A percentile compares a stretch with the other conserved stretches of the same genome.
These are phyloP conservation scores for Dacryopinax primogenitus DNA, from an alignment of 768 basidiomycete species.

Conservation along the genomic window DNA sequence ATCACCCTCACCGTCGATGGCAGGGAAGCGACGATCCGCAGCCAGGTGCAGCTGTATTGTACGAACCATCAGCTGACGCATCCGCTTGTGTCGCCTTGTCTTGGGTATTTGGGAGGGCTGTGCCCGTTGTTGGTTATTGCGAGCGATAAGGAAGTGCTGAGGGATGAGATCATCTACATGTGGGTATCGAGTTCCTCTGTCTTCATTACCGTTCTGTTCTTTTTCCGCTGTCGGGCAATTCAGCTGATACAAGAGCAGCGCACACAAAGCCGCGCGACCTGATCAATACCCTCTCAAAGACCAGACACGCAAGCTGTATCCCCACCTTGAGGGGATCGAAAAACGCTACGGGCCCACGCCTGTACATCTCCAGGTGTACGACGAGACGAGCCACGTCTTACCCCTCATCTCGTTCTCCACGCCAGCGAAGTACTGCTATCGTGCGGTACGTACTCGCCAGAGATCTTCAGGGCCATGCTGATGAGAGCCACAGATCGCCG, in stretches of 20 bases:
- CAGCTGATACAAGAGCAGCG: conserved; percentile 25
- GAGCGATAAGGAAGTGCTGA: conserved; percentile 78
- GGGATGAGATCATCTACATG: conserved; percentile 86
- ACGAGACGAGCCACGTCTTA: conserved; percentile 72
- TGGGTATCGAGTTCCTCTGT: conserved; percentile 17
- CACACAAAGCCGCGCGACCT: conserved; percentile 86
- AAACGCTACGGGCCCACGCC: conserved; percentile 40
- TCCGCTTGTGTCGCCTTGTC: conserved; percentile 63
- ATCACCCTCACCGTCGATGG: conserved; percentile 25
- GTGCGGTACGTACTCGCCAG: conserved; percentile 12
- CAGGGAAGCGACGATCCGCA: conserved; percentile 27
- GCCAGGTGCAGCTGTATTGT: conserved; percentile 78
- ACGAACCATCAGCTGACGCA: conserved; percentile 39
- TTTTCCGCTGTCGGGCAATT: not conserved
- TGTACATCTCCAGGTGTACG: conserved; percentile 88
- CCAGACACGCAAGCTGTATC: conserved; percentile 38
- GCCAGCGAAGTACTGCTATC: conserved; percentile 27
- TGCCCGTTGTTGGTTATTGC: conserved; percentile 76
- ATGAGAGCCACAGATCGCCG: not conserved
- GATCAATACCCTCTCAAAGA: conserved; percentile 49
- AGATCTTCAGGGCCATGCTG: not conserved
- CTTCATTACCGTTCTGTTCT: conserved; percentile 2
- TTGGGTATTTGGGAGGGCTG: conserved; percentile 75
- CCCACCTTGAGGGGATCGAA: conserved; percentile 26
- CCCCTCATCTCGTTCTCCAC: conserved; percentile 58